phyloP scores from a whole-genome alignment of 108 stramenopile genomes.

The Skeletonema costatum region DNA sequence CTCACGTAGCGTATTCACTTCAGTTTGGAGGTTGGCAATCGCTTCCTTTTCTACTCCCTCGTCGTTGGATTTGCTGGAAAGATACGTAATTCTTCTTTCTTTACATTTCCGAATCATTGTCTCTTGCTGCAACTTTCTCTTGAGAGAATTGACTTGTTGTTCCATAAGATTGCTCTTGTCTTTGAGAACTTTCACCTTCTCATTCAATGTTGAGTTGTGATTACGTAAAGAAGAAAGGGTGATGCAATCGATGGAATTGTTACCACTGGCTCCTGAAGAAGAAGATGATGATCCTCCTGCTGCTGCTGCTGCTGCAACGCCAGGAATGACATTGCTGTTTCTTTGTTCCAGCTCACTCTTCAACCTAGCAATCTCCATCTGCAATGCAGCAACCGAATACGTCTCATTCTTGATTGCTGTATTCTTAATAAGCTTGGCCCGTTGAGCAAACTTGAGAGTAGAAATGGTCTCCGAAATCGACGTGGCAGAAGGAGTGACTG shows the following conservation, averaged over 20 bases:
- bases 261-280: not conserved
- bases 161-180: conserved; percentile 15
- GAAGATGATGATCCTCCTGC: not conserved
- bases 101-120: conserved; percentile 50
- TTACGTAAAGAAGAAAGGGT: conserved; percentile 27
- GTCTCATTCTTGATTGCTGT: conserved; percentile 47
- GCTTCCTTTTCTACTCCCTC: conserved; percentile 15
- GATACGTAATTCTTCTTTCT: conserved; percentile 36
- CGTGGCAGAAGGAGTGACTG: conserved; percentile 32
- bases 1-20: conserved; percentile 24
- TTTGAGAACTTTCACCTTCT: conserved; percentile 19
- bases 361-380: conserved; percentile 42
- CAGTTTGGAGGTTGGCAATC: conserved; percentile 20
- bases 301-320: not conserved
- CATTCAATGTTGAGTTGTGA: conserved; percentile 28
- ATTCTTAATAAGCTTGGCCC: conserved; percentile 54
- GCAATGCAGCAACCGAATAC: conserved; percentile 34
- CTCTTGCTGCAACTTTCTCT: conserved; percentile 54
- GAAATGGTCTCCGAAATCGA: conserved; percentile 46
- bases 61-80: conserved; percentile 10
- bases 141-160: conserved; percentile 31
- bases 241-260: not conserved
- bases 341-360: conserved; percentile 18
- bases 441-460: conserved; percentile 55
- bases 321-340: not conserved